Percentiles rank a stretch among this genome's conserved stretches.
phyloP scores from a whole-genome alignment of 1,284 basidiomycete genomes.

The Trametes hirsuta region DNA sequence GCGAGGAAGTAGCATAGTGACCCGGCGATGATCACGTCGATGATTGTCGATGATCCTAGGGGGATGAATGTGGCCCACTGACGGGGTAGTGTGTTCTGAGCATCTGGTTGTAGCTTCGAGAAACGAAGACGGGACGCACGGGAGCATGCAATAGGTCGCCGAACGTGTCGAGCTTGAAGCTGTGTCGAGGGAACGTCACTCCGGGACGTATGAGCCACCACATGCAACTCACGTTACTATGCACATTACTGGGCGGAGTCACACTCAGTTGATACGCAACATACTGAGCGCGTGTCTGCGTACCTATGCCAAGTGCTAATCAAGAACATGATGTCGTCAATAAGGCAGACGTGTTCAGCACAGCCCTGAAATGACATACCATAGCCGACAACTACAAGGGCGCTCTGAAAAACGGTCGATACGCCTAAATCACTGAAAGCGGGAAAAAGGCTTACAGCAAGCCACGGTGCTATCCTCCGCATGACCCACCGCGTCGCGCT shows the following conservation, averaged over 20 bases:
- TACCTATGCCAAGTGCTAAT: conserved; percentile 17
- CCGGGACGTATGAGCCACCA: background rate
- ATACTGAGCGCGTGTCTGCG: background rate
- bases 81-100: background rate
- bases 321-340: background rate
- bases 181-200: background rate
- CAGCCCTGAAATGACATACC: conserved; percentile 9
- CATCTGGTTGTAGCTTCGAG: background rate
- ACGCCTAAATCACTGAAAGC: background rate
- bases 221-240: conserved; percentile 21
- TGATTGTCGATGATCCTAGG: conserved; percentile 19
- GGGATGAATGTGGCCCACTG: conserved; percentile 30
- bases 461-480: conserved; percentile 17
- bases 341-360: background rate
- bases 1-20: conserved; percentile 28
- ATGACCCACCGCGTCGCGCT: conserved; percentile 18
- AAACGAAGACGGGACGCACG: background rate
- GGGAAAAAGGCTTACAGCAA: conserved; percentile 9
- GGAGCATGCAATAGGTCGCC: conserved; percentile 11
- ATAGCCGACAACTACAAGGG: conserved; percentile 21
- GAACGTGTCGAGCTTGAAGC: conserved; percentile 18
- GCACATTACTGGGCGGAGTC: conserved; percentile 17
- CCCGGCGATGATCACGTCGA: conserved; percentile 26
- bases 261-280: background rate
- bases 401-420: background rate